Conservation (phyloP, 1,284 basidiomycete genomes). For the Phenoliferia sp. region DNA sequence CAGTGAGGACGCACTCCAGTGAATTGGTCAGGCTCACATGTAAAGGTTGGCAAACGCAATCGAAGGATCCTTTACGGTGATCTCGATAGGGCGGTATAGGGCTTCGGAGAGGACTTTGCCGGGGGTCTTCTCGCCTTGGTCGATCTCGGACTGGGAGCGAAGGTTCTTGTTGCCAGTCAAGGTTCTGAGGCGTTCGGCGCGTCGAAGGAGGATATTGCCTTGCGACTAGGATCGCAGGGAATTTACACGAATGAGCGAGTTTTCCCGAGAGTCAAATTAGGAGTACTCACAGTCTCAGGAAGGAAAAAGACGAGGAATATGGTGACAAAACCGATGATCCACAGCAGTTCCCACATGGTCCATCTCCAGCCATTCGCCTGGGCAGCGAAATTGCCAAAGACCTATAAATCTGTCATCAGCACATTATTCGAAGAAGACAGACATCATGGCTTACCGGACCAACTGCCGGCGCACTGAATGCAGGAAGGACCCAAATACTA, state of each 20-base stretch:
- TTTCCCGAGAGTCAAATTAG: neutral
- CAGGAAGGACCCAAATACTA: conserved; percentile 12
- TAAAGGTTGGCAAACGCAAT: conserved; percentile 25
- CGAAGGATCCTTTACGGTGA: conserved; percentile 25
- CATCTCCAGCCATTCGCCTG: conserved; percentile 39
- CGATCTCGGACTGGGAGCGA: conserved; percentile 38
- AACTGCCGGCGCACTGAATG: conserved; percentile 7
- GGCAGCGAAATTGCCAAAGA: conserved; percentile 23
- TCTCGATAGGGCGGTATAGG: conserved; percentile 20
- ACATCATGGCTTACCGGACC: neutral
- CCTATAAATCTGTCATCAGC: no score
- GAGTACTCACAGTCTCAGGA: conserved; percentile 42
- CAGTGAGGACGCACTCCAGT: no score
- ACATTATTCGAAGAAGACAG: no score
- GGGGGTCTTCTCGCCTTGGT: neutral
- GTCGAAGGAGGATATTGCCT: conserved; percentile 33
- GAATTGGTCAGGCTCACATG: no score
- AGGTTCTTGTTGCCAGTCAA: conserved; percentile 40
- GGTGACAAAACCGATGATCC: conserved; percentile 23
- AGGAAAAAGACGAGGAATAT: conserved; percentile 30
- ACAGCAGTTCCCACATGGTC: conserved; percentile 35
- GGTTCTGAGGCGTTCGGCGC: conserved; percentile 41
- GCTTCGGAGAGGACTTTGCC: conserved; percentile 15
- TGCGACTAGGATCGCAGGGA: neutral
- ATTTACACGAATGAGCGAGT: neutral